These are phyloP conservation scores for Euphrasia arctica DNA, from an alignment of 305 asterid species.

Conservation along the genomic window DNA sequence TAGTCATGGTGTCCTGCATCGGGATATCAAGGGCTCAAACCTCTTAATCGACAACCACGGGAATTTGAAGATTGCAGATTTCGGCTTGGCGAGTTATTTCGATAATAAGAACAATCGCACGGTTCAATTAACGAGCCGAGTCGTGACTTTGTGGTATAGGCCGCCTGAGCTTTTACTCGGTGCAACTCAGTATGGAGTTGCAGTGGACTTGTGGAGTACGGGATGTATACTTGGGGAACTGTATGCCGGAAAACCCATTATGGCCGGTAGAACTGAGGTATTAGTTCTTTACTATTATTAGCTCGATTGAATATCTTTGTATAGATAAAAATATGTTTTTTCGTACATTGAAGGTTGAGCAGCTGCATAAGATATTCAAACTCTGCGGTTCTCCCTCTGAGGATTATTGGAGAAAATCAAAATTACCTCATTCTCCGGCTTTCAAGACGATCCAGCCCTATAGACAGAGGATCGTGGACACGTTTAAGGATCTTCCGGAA, in stretches of 20 bases:
- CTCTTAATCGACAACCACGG: conserved; percentile 77
- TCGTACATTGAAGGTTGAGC: conserved; percentile 69
- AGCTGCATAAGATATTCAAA: conserved; percentile 93
- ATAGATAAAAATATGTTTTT: neutral
- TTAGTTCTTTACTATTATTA: conserved; percentile 1
- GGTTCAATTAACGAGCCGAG: conserved; percentile 86
- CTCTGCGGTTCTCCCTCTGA: conserved; percentile 97
- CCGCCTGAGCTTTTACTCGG: conserved; percentile 99
- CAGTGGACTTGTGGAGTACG: conserved; percentile 92
- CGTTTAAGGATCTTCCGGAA: conserved; percentile 70
- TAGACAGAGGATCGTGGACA: conserved; percentile 64
- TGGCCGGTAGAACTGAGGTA: conserved; percentile 99
- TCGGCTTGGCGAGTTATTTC: conserved; percentile 88
- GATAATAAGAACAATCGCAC: conserved; percentile 36
- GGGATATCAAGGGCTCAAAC: conserved; percentile 96
- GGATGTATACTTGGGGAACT: conserved; percentile 98
- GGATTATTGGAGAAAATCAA: conserved; percentile 76
- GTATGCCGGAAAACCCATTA: conserved; percentile 82
- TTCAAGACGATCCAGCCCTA: conserved; percentile 79
- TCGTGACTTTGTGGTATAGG: conserved; percentile 97
- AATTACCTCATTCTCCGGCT: conserved; percentile 67
- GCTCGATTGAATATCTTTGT: conserved; percentile 1
- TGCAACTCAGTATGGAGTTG: conserved; percentile 77
- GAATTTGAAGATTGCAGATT: conserved; percentile 92
- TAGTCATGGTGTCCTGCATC: conserved; percentile 74